Percentiles rank a stretch among this genome's conserved stretches.
These are phyloP conservation scores for Penicillium pancosmium DNA, from an alignment of 495 filamentous ascomycete species.

Conservation along the genomic window DNA sequence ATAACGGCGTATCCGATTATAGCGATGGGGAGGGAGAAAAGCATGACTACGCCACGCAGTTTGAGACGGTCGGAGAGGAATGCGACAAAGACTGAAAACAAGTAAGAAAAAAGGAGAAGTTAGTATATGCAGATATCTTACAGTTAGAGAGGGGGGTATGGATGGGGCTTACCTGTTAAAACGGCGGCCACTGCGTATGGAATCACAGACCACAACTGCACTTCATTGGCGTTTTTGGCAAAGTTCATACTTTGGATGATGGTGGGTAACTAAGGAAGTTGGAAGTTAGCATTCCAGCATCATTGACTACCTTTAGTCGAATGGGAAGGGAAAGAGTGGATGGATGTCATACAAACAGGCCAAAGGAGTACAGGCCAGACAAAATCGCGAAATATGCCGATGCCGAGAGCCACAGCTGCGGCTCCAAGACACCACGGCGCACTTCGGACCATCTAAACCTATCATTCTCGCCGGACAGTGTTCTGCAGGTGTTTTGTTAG, in stretches of 20 bases:
- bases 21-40: constrained; percentile 50
- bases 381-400: constrained; percentile 48
- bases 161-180: constrained; percentile 61
- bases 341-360: constrained; percentile 39
- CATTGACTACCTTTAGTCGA: background rate
- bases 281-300: constrained; percentile 2
- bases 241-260: constrained; percentile 76
- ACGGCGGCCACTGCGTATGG: constrained; percentile 81
- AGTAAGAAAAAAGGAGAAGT: background rate
- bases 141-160: constrained; percentile 54
- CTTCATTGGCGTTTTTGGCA: constrained; percentile 59
- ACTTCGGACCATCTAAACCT: constrained; percentile 47
- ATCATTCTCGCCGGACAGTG: constrained; percentile 34
- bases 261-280: constrained; percentile 58
- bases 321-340: no score
- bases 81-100: constrained; percentile 38
- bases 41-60: constrained; percentile 50
- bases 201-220: constrained; percentile 84
- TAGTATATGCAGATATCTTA: constrained; percentile 16
- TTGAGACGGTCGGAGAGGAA: constrained; percentile 49
- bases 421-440: constrained; percentile 36
- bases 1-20: constrained; percentile 55
- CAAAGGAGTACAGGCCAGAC: constrained; percentile 47
- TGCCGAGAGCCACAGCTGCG: constrained; percentile 47
- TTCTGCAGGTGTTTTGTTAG: constrained; percentile 12